These are phyloP conservation scores for Spathaspora sp. DNA, from an alignment of 1,139 yeast species.

Conservation along the genomic window DNA sequence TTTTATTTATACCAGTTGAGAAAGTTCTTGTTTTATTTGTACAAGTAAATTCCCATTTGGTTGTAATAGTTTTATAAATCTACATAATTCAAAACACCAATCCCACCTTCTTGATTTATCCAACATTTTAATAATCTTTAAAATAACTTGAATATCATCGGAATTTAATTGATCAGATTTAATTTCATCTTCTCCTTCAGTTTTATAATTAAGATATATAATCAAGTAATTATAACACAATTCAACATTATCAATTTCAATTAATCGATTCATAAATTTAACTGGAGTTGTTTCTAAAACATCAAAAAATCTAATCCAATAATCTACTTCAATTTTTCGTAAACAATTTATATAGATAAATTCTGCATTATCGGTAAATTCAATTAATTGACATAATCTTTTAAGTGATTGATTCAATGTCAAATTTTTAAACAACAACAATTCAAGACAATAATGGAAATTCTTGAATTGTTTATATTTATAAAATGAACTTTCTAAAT, in stretches of 20 bases:
- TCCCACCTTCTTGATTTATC: conserved; percentile 38
- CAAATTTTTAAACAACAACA: conserved; percentile 37
- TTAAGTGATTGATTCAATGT: conserved; percentile 21
- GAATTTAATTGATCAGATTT: conserved; percentile 21
- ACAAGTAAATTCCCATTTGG: conserved; percentile 34
- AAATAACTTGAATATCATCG: conserved; percentile 33
- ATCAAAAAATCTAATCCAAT: conserved; percentile 40
- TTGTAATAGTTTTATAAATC: conserved; percentile 43
- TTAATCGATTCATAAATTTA: conserved; percentile 38
- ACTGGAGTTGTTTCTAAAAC: conserved; percentile 37
- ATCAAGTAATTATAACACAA: conserved; percentile 44
- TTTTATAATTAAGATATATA: conserved; percentile 42
- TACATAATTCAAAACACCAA: conserved; percentile 47
- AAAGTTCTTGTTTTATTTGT: conserved; percentile 14
- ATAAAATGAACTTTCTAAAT: conserved; percentile 17
- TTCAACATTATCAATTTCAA: conserved; percentile 35
- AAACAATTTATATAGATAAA: conserved; percentile 42
- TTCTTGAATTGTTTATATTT: conserved; percentile 31
- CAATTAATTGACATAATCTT: conserved; percentile 30
- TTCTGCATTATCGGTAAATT: conserved; percentile 27
- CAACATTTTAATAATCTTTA: conserved; percentile 36
- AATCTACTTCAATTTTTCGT: conserved; percentile 42
- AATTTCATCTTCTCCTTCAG: conserved; percentile 23
- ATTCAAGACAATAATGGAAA: conserved; percentile 41
- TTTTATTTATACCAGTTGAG: neutral